Evolutionary conservation across 148 eudicot genomes (phyloP), one percentile per base, ranked within the genome.

Genomic region (Suaeda aralocaspica): DNA sequence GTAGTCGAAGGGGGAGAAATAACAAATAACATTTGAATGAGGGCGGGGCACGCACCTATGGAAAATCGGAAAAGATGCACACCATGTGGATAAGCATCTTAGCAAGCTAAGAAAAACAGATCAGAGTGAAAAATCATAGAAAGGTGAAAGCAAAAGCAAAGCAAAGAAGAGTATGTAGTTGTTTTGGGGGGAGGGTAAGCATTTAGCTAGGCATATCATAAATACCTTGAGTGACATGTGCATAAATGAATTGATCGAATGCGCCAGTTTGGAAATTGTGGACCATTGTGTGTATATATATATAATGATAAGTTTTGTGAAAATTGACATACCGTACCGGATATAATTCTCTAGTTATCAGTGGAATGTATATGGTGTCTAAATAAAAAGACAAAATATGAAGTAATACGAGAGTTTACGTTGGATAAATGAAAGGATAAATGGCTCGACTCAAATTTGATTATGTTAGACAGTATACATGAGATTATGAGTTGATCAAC

Each of bases 101-200:
- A 72, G 64, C 75, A 26, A 50, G 30, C 39, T 13, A 65, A 64
- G 29, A 31, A 41, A 58, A 10, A 42, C 28, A 44, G 67, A 25
- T 2, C 18, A 30, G 19, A 21, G 62, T 34, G 44, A 39, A 28
- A 67, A 31, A 74, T 8, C 4, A 31, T 34, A 67, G 50, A 59
- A 67, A 59, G 67, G 39, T 66, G 71, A 74, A 74, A 74, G 72
- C 71, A 74, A 67, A 67, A 59, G 72, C 66, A 74, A 72, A 72
- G 69, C 41, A 8, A 45, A 22, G 10, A 50, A 9, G 48, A 41
- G 18, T 4, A 56, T 7, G 5, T 16, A 29, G 9, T 52, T 53
- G 63, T 53, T 36, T 36, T 22, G 52, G 69, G 3, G 55, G 56
- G 42, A 42, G 61, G 69, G 13, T 65, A n/a, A n/a, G n/a, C n/a